These are phyloP conservation scores for Coemansia aciculifera DNA, from an alignment of 192 early-diverging fungal genomes.

Conservation along the genomic window DNA sequence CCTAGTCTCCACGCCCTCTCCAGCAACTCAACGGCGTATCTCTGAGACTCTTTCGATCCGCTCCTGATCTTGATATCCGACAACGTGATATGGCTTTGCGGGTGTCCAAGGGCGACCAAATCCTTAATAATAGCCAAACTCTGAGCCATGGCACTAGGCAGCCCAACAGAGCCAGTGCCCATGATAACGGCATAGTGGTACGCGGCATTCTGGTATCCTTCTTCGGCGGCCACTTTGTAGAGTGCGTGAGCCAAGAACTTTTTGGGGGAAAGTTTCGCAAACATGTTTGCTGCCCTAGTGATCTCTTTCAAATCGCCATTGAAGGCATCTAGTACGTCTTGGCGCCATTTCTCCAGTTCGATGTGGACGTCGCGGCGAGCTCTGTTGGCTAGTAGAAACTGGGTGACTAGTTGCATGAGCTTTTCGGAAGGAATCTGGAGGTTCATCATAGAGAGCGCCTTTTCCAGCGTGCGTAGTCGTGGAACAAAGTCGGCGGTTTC, in stretches of 20 bases:
- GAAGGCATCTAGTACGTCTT: slow-evolving; percentile 21
- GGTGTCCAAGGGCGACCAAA: slow-evolving; percentile 17
- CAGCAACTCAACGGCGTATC: slow-evolving; percentile 17
- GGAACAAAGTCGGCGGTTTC: slow-evolving; percentile 5
- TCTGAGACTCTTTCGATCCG: slow-evolving; percentile 1
- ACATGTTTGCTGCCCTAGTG: slow-evolving; percentile 17
- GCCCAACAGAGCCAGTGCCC: slow-evolving; percentile 5
- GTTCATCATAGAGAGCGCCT: slow-evolving; percentile 7
- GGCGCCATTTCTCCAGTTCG: slow-evolving; percentile 33
- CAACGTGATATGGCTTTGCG: slow-evolving; percentile 18
- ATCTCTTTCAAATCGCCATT: slow-evolving; percentile 18
- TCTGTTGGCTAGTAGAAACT: slow-evolving; percentile 19
- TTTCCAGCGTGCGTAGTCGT: slow-evolving; percentile 9
- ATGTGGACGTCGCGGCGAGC: not conserved
- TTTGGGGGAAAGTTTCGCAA: slow-evolving; percentile 15
- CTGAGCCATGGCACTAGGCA: not conserved
- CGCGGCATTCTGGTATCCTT: slow-evolving; percentile 31
- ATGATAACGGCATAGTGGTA: slow-evolving; percentile 30
- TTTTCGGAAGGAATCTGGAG: slow-evolving; percentile 5
- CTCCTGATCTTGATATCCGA: slow-evolving; percentile 17
- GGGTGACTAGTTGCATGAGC: slow-evolving; percentile 15
- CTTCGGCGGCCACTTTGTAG: slow-evolving; percentile 46
- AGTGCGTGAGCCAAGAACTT: slow-evolving; percentile 31
- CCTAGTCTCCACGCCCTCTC: slow-evolving; percentile 17
- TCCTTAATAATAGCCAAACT: slow-evolving; percentile 19